Conservation (phyloP, 331 rosid genomes). For the Quercus lobata region DNA sequence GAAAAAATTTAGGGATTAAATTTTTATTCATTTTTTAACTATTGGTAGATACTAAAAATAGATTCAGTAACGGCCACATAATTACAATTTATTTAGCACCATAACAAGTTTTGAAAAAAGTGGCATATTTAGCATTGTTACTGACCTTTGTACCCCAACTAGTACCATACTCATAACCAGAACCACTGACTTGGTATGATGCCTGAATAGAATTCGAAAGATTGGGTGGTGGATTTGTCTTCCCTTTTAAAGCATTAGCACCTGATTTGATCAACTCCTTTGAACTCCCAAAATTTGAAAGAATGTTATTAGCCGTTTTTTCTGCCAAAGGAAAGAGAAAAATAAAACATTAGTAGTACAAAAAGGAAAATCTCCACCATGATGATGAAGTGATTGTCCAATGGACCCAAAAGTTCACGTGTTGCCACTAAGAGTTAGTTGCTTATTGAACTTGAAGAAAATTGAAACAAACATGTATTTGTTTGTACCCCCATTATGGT, state of each 20-base stretch:
- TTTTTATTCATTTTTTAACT: too few relatives aligned
- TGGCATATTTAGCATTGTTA: too few relatives aligned
- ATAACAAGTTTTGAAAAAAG: too few relatives aligned
- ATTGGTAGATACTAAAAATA: too few relatives aligned
- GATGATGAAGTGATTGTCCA: too few relatives aligned
- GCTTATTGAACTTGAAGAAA: background rate
- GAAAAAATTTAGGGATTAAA: too few relatives aligned
- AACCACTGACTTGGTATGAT: conserved; percentile 40
- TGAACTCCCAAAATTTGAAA: conserved; percentile 47
- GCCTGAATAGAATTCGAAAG: conserved; percentile 14
- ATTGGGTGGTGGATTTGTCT: background rate
- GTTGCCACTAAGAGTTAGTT: too few relatives aligned
- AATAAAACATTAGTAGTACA: background rate
- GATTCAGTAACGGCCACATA: too few relatives aligned
- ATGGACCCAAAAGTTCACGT: too few relatives aligned
- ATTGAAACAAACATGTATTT: too few relatives aligned
- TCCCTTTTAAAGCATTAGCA: conserved; percentile 35
- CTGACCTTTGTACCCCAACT: conserved; percentile 68
- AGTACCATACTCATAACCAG: conserved; percentile 49
- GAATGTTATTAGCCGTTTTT: conserved; percentile 18
- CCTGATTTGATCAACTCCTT: conserved; percentile 40
- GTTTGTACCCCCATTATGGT: too few relatives aligned
- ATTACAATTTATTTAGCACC: too few relatives aligned
- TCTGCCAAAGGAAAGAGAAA: conserved; percentile 15
- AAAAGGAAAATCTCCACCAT: background rate